phyloP scores from a whole-genome alignment of 768 basidiomycete genomes.

The Artomyces pyxidatus region DNA sequence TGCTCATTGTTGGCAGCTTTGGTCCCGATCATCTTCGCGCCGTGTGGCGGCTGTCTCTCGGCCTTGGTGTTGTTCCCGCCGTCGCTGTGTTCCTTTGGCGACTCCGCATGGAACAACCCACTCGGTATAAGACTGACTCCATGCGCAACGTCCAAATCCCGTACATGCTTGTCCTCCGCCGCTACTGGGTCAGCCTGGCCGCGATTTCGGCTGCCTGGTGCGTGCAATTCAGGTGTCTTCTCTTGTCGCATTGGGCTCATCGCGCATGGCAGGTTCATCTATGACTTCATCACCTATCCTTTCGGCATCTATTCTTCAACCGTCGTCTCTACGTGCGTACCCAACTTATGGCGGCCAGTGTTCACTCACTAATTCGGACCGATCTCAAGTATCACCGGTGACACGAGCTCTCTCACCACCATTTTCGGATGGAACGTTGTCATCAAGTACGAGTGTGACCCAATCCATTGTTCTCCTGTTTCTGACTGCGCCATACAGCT shows the following conservation, averaged over 20 bases:
- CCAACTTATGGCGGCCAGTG: neutral
- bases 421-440: constrained; percentile 82
- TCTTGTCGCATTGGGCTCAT: too few species aligned
- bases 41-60: constrained; percentile 83
- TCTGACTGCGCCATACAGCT: constrained; percentile 24
- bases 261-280: constrained; percentile 71
- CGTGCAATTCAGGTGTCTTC: too few species aligned
- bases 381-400: constrained; percentile 47
- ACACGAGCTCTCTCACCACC: constrained; percentile 39
- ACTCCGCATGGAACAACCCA: constrained; percentile 74
- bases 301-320: constrained; percentile 80
- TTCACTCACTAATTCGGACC: neutral
- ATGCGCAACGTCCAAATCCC: constrained; percentile 74
- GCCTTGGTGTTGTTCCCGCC: constrained; percentile 78
- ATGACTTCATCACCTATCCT: constrained; percentile 73
- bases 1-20: constrained; percentile 37
- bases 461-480: constrained; percentile 27
- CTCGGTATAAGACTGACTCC: constrained; percentile 62
- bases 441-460: constrained; percentile 59
- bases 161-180: constrained; percentile 64
- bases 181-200: constrained; percentile 69
- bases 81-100: constrained; percentile 82
- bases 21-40: constrained; percentile 73
- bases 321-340: constrained; percentile 52
- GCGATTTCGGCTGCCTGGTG: constrained; percentile 77